Conservation (phyloP, 2,329 filamentous ascomycete genomes). For the Colletotrichum tanaceti region DNA sequence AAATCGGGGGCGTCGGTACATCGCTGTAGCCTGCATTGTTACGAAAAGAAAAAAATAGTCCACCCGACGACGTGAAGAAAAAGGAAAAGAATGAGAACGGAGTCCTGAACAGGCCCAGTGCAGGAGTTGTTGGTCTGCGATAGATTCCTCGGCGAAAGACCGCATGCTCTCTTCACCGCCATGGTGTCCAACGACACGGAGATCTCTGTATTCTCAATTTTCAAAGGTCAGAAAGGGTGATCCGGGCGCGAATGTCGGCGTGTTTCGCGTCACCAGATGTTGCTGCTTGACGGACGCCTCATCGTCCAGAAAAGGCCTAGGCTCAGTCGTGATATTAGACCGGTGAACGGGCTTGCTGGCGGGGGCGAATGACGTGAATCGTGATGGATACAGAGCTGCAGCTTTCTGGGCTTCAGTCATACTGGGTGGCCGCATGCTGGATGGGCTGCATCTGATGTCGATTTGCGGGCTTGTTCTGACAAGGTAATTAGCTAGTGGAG, state of each 20-base stretch:
- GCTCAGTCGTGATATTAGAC: background rate
- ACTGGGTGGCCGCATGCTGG: constrained; percentile 13
- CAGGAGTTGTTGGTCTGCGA: constrained; percentile 1
- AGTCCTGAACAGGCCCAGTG: background rate
- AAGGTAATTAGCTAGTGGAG: background rate
- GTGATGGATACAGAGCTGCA: background rate
- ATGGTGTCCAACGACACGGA: background rate
- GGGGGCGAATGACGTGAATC: background rate
- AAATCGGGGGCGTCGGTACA: background rate
- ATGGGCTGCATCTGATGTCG: background rate
- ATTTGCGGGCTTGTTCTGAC: background rate
- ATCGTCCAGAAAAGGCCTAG: background rate
- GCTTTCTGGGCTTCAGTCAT: background rate
- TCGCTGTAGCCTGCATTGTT: too few species aligned
- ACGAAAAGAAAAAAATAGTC: too few species aligned
- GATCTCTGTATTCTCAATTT: background rate
- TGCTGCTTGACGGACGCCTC: background rate
- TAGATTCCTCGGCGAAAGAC: background rate
- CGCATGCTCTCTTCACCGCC: constrained; percentile 7
- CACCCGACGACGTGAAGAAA: background rate
- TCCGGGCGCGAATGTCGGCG: background rate
- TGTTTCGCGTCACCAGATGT: background rate
- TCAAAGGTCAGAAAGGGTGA: background rate
- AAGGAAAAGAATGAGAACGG: background rate
- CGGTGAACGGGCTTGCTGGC: background rate